phyloP scores from a whole-genome alignment of 179 eudicot genomes.

The Silene noctiflora region DNA sequence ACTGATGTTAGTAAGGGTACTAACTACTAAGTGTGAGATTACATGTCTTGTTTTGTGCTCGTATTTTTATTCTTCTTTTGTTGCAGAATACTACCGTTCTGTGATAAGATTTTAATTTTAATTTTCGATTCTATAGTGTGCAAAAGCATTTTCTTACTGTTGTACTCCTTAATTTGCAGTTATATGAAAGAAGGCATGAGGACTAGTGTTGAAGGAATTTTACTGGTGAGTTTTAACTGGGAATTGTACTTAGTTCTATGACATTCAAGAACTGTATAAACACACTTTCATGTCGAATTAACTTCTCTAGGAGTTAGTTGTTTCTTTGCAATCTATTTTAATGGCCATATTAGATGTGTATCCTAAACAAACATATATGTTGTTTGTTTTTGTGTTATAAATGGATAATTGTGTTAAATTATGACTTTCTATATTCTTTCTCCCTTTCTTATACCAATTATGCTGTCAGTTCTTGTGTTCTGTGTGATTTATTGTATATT shows the following conservation, averaged over 20 bases:
- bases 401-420: not conserved
- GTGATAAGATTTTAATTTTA: not conserved
- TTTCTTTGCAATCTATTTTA: not conserved
- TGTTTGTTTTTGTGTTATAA: not conserved
- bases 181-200: constrained; percentile 75
- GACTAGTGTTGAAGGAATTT: constrained; percentile 78
- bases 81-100: constrained; percentile 2
- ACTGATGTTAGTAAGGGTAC: not conserved
- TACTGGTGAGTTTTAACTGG: constrained; percentile 49
- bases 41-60: not conserved
- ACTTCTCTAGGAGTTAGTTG: not conserved
- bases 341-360: not conserved
- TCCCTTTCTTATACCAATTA: not conserved
- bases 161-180: constrained; percentile 31
- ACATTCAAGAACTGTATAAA: not conserved
- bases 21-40: constrained; percentile 2
- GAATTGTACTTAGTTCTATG: not conserved
- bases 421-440: not conserved
- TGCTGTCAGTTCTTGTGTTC: not conserved
- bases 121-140: not conserved
- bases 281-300: not conserved
- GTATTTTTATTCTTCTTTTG: not conserved
- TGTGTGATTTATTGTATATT: not conserved
- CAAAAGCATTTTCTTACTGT: not conserved
- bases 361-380: not conserved